Percentiles rank a stretch among this genome's conserved stretches.
These are phyloP conservation scores for Candida ovalis DNA, from an alignment of 805 yeast genomes.

Conservation along the genomic window DNA sequence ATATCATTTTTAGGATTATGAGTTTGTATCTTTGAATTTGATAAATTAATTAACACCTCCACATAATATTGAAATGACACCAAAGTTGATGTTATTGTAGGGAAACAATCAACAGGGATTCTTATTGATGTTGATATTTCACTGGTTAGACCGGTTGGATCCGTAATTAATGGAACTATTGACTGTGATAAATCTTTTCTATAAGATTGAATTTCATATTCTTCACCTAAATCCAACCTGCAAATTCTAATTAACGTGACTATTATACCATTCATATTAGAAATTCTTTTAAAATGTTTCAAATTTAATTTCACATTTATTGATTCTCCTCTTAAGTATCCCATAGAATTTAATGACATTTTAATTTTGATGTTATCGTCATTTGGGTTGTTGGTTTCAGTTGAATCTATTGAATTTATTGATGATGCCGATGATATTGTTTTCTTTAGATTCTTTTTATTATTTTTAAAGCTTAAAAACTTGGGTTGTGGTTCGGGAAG, in stretches of 20 bases:
- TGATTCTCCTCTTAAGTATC: constrained; percentile 74
- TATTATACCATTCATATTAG: constrained; percentile 69
- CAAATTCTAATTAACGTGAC: constrained; percentile 79
- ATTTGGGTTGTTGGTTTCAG: constrained; percentile 10
- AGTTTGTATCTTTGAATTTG: constrained; percentile 40
- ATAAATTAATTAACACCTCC: constrained; percentile 78
- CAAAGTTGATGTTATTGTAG: constrained; percentile 67
- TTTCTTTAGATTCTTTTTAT: constrained; percentile 32
- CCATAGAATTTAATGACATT: constrained; percentile 54
- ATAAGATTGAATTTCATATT: constrained; percentile 63
- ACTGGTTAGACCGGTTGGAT: constrained; percentile 55
- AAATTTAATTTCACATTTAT: constrained; percentile 68
- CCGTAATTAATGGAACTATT: constrained; percentile 73
- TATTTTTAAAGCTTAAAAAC: constrained; percentile 55
- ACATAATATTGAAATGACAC: constrained; percentile 82
- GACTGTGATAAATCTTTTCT: constrained; percentile 81
- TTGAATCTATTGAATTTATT: constrained; percentile 28
- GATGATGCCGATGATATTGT: constrained; percentile 41
- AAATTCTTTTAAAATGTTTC: constrained; percentile 66
- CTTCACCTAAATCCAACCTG: constrained; percentile 57
- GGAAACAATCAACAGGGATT: constrained; percentile 83
- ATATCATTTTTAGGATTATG: constrained; percentile 12
- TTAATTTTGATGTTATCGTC: constrained; percentile 28
- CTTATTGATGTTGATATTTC: constrained; percentile 59
- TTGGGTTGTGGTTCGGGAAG: constrained; percentile 68